Evolutionary conservation across 176 grass and related monocot genomes (phyloP).

Genomic region (Cenchrus purpureus): DNA sequence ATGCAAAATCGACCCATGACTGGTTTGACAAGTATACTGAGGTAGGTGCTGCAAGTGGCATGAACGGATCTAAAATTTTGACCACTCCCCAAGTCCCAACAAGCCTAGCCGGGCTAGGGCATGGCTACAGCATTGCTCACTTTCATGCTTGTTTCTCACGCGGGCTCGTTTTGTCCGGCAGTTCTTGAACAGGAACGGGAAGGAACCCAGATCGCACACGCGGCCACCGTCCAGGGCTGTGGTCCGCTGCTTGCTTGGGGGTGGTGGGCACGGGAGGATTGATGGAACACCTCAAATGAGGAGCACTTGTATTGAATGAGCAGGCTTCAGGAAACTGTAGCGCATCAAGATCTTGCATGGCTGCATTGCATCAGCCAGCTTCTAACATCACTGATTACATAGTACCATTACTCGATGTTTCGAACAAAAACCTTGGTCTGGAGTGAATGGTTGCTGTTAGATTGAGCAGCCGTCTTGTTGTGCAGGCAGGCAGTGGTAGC

Average conservation of each 20-base stretch:
- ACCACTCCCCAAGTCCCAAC: background rate
- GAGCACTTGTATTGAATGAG: constrained; percentile 38
- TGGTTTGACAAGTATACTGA: background rate
- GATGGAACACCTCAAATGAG: constrained; percentile 10
- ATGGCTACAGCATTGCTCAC: constrained; percentile 10
- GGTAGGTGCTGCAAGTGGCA: constrained; percentile 8
- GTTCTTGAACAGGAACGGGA: constrained; percentile 2
- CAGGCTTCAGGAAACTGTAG: constrained; percentile 14
- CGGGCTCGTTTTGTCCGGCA: constrained; percentile 8
- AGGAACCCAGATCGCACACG: background rate
- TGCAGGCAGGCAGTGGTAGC: background rate
- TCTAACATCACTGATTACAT: background rate
- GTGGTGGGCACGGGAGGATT: constrained; percentile 9
- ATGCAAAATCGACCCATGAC: background rate
- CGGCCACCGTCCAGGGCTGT: background rate
- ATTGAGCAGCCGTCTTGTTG: background rate
- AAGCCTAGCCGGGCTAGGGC: background rate
- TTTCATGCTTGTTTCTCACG: constrained; percentile 12
- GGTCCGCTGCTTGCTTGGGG: background rate
- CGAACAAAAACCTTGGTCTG: background rate
- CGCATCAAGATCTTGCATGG: background rate
- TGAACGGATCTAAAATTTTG: background rate
- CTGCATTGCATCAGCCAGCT: background rate
- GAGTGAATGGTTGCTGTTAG: background rate
- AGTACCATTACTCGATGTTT: background rate